A percentile compares a stretch with the other conserved stretches of the same genome.
Conservation (phyloP, 495 filamentous ascomycete species). For the Xylaria telfairii region DNA sequence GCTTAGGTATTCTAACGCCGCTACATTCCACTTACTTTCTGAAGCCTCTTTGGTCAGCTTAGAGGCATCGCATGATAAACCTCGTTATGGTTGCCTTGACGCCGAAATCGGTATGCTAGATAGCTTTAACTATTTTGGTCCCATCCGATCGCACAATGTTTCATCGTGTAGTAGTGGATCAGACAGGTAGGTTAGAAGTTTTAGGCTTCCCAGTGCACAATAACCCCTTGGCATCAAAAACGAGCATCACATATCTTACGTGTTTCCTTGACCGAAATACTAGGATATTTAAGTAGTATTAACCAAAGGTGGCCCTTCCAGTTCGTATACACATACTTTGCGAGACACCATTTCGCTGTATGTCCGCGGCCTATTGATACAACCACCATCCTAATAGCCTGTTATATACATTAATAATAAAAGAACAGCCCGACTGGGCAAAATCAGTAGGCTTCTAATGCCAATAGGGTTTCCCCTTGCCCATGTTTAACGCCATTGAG, state of each 20-base stretch:
- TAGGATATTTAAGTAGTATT: neutral
- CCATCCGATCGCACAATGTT: neutral
- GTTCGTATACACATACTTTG: neutral
- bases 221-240: neutral
- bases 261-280: neutral
- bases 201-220: neutral
- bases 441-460: constrained; percentile 15
- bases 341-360: constrained; percentile 9
- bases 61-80: constrained; percentile 1
- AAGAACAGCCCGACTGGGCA: constrained; percentile 6
- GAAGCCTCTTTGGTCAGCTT: neutral
- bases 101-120: neutral
- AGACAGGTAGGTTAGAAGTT: too few relatives aligned
- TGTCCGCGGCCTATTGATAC: constrained; percentile 18
- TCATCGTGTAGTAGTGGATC: neutral
- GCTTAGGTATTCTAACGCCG: neutral
- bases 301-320: neutral
- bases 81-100: neutral
- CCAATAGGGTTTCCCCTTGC: constrained; percentile 5
- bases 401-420: constrained; percentile 23
- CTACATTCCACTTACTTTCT: constrained; percentile 9
- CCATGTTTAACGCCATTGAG: constrained; percentile 20
- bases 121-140: neutral
- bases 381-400: neutral
- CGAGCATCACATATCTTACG: neutral